Base-by-base conservation (phyloP, 768 basidiomycete genomes). In the Imleria badia region DNA sequence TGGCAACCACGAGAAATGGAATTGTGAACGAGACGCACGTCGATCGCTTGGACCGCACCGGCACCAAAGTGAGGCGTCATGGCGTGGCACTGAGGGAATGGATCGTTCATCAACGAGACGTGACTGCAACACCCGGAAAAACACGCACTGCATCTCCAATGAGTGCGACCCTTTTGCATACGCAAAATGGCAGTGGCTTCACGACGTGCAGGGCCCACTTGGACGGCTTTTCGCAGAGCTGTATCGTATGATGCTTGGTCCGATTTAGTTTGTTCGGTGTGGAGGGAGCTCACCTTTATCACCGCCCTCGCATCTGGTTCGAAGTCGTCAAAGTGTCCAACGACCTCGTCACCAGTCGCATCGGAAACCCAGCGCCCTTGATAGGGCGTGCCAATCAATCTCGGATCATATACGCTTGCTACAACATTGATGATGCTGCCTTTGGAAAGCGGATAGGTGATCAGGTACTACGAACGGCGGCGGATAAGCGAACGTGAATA, bases 81-180 rank as follows among this genome's bases (percentile, higher is more conserved):
- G 12, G 67, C 67, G 20, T 67, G 67, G 36, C 56, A 52, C 65
- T 66, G 6, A n/a, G n/a, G n/a, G n/a, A n/a, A n/a, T n/a, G 20
- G 5, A 11, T n/a, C n/a, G 6, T 11, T 19, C 12, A 22, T 51
- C 39, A 40, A 35, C 13, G 26, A 5, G 26, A 26, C 11, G 26
- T 19, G 9, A 6, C 17, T 11, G 12, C 26, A 15, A 35, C 11
- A 12, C 3, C 3, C 6, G 4, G 29, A 15, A 15, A 39, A n/a
- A 29, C 20, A 56, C 72, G 44, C 46, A 78, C 78, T 15, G 82
- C 75, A 59, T 84, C 83, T 8, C 81, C 82, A 4, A 78, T 64
- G 10, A 85, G 69, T 7, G 74, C 75, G 0, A 82, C 75, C 6
- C 71, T 66, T 11, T 73, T 72, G 17, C 61, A 66, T 3, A 74